Evolutionary conservation across 2,329 filamentous ascomycete species (phyloP).

Genomic region (Monosporascus sp.): DNA sequence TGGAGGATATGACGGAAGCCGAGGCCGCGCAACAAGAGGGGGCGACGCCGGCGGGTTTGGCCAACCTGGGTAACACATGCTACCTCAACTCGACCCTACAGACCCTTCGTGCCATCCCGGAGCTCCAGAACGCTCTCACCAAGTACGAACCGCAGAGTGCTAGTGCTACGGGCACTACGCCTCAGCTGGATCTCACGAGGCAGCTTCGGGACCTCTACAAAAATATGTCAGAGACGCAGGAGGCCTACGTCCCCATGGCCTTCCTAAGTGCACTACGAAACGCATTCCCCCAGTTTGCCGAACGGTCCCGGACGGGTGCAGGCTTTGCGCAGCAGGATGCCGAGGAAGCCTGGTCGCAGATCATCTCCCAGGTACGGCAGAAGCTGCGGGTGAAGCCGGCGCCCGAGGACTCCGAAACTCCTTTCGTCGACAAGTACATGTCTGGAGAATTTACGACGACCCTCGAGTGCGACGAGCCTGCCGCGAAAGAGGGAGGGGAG

Average conservation of each 20-base stretch:
- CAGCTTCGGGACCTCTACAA: slow-evolving; percentile 80
- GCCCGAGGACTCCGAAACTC: slow-evolving; percentile 45
- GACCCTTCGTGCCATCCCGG: slow-evolving; percentile 79
- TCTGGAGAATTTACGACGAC: slow-evolving; percentile 72
- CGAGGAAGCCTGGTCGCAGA: slow-evolving; percentile 97
- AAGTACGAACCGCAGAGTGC: slow-evolving; percentile 42
- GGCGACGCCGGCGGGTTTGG: slow-evolving; percentile 79
- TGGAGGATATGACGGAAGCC: slow-evolving; percentile 97
- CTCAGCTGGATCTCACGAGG: slow-evolving; percentile 67
- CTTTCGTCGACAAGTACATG: slow-evolving; percentile 90
- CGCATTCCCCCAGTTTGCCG: slow-evolving; percentile 87
- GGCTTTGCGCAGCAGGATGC: slow-evolving; percentile 98
- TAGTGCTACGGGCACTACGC: slow-evolving; percentile 21
- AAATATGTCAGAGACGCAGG: slow-evolving; percentile 83
- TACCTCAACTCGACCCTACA: slow-evolving; percentile 98
- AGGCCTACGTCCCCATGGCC: slow-evolving; percentile 74
- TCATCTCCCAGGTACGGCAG: slow-evolving; percentile 74
- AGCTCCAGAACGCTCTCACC: slow-evolving; percentile 74
- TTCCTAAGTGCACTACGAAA: slow-evolving; percentile 77
- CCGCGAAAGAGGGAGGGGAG: slow-evolving; percentile 70
- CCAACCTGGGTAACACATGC: slow-evolving; percentile 95
- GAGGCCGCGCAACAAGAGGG: slow-evolving; percentile 79
- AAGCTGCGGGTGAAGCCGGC: slow-evolving; percentile 64
- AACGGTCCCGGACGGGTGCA: slow-evolving; percentile 73
- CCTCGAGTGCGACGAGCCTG: slow-evolving; percentile 78